A percentile compares a stretch with the other conserved stretches of the same genome.
Evolutionary conservation across 192 early-diverging fungal species (phyloP).

Genomic region (Rhizophagus clarus): DNA sequence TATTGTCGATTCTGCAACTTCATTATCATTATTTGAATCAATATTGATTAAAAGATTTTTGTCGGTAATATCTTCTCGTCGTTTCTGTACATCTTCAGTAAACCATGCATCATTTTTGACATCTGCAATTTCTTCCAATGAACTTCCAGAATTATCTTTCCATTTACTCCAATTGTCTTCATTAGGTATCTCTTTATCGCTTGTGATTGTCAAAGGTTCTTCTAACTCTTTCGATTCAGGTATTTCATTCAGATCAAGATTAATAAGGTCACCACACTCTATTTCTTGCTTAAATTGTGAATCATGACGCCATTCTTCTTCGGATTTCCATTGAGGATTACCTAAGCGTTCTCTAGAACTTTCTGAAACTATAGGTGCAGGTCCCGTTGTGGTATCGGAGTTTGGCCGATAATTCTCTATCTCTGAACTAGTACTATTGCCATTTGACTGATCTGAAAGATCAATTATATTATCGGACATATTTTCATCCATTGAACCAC

Average conservation of each 20-base stretch:
- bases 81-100: not conserved
- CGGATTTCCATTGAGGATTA: conserved; percentile 17
- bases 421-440: not conserved
- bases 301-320: conserved; percentile 14
- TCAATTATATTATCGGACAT: not conserved
- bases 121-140: not conserved
- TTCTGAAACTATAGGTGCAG: not conserved
- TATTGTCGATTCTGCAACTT: not conserved
- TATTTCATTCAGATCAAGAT: not conserved
- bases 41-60: not conserved
- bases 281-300: not conserved
- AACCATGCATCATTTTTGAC: not conserved
- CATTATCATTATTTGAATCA: not conserved
- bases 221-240: not conserved
- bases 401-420: not conserved
- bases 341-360: conserved; percentile 16
- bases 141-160: not conserved
- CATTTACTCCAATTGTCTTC: too few species aligned
- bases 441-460: not conserved
- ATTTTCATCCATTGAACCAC: not conserved
- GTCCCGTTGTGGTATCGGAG: not conserved
- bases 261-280: not conserved
- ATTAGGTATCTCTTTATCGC: too few species aligned
- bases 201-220: too few species aligned
- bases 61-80: not conserved